A percentile compares a stretch with the other conserved stretches of the same genome.
phyloP scores from a whole-genome alignment of 805 yeast genomes.

The Ogataea trehaloabstinens region DNA sequence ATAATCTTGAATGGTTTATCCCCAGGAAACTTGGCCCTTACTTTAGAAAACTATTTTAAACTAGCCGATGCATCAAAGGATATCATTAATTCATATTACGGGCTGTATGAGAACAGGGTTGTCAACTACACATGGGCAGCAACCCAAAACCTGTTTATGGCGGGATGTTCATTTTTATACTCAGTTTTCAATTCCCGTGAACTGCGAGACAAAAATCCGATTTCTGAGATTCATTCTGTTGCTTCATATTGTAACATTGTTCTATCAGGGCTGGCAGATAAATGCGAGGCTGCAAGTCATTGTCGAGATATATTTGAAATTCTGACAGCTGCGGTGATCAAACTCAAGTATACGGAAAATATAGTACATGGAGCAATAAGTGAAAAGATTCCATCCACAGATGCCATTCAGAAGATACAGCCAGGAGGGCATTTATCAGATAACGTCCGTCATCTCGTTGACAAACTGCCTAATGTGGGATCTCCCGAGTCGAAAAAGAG shows the following conservation, averaged over 20 bases:
- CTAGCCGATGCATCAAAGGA: slow-evolving; percentile 66
- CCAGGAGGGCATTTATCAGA: slow-evolving; percentile 38
- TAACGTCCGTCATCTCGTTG: slow-evolving; percentile 39
- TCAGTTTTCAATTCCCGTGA: slow-evolving; percentile 69
- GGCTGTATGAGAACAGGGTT: slow-evolving; percentile 51
- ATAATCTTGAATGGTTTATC: slow-evolving; percentile 74
- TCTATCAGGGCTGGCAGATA: slow-evolving; percentile 57
- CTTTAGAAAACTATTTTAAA: slow-evolving; percentile 50
- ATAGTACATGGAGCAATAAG: slow-evolving; percentile 25
- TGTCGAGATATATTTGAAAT: slow-evolving; percentile 73
- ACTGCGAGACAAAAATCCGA: slow-evolving; percentile 43
- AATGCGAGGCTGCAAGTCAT: slow-evolving; percentile 75
- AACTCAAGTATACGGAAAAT: slow-evolving; percentile 45
- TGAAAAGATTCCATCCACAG: slow-evolving; percentile 27
- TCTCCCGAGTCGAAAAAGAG: slow-evolving; percentile 1
- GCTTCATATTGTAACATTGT: slow-evolving; percentile 53
- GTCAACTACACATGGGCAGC: slow-evolving; percentile 93
- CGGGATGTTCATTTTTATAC: slow-evolving; percentile 81
- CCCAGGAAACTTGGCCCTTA: slow-evolving; percentile 60
- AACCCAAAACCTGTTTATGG: slow-evolving; percentile 83
- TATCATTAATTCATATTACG: slow-evolving; percentile 60
- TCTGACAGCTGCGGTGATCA: slow-evolving; percentile 66
- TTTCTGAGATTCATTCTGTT: slow-evolving; percentile 50
- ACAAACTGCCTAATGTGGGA: slow-evolving; percentile 27
- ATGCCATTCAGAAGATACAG: slow-evolving; percentile 28